Conservation (phyloP, 1,284 basidiomycete genomes). For the Apiotrichum sp. region DNA sequence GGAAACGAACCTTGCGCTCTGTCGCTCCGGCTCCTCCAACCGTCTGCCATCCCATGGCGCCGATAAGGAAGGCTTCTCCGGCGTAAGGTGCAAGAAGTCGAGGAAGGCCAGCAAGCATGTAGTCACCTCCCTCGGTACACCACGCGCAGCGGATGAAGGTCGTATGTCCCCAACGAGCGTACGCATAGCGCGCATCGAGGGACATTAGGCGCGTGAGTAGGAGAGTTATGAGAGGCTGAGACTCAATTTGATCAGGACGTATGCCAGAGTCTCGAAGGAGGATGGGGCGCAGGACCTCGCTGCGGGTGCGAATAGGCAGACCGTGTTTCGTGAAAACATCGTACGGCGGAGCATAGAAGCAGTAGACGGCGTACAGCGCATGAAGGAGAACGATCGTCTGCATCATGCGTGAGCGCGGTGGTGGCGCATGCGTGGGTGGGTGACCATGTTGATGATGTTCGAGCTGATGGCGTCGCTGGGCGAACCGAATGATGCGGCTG, state of each 20-base stretch:
- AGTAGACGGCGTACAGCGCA: slow-evolving; percentile 12
- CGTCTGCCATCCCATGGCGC: slow-evolving; percentile 17
- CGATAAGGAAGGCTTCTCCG: slow-evolving; percentile 21
- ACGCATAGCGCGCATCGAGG: slow-evolving; percentile 26
- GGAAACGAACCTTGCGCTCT: slow-evolving; percentile 19
- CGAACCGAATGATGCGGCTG: not conserved
- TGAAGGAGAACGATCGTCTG: slow-evolving; percentile 17
- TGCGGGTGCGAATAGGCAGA: slow-evolving; percentile 21
- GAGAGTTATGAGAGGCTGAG: slow-evolving; percentile 16
- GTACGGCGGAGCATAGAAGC: slow-evolving; percentile 25
- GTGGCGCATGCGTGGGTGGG: not conserved
- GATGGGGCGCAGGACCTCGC: slow-evolving; percentile 18
- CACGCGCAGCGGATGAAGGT: slow-evolving; percentile 28
- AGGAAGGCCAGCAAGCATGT: slow-evolving; percentile 23
- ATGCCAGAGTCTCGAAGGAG: slow-evolving; percentile 1
- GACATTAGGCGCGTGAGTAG: slow-evolving; percentile 25
- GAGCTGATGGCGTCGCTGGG: no score
- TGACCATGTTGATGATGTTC: no score
- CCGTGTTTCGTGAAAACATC: slow-evolving; percentile 25
- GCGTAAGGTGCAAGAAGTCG: slow-evolving; percentile 24
- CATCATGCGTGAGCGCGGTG: slow-evolving; percentile 1
- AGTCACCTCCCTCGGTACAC: slow-evolving; percentile 28
- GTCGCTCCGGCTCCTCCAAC: slow-evolving; percentile 15
- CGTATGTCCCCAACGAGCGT: slow-evolving; percentile 33
- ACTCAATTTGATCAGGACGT: not conserved